Evolutionary conservation across 225 moss, liverwort and hornwort genomes (phyloP).

Genomic region (Asterella californica): DNA sequence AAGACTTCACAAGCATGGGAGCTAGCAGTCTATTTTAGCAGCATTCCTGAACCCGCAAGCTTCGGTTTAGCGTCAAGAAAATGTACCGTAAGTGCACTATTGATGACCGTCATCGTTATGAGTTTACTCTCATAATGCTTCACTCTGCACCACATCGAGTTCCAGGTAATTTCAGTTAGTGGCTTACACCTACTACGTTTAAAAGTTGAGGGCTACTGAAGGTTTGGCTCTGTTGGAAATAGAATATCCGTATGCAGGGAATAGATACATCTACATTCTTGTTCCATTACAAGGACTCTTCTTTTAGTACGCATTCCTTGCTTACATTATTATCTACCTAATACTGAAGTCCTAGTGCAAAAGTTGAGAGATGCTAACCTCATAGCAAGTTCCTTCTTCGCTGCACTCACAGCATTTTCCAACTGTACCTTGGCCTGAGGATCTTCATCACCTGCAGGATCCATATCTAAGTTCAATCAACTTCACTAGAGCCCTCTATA

Average conservation of each 20-base stretch:
- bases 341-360: not conserved
- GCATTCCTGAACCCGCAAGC: not conserved
- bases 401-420: constrained; percentile 25
- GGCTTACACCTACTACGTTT: not conserved
- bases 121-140: constrained; percentile 44
- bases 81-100: constrained; percentile 32
- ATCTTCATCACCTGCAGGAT: constrained; percentile 30
- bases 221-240: not conserved
- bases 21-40: not conserved
- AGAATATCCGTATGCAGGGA: too few species aligned
- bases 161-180: not conserved
- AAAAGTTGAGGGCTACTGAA: not conserved
- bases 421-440: constrained; percentile 32
- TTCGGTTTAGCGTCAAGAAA: not conserved
- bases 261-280: not conserved
- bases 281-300: not conserved
- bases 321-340: not conserved
- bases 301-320: too few species aligned
- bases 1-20: not conserved
- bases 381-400: constrained; percentile 39
- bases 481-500: not conserved
- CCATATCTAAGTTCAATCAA: not conserved
- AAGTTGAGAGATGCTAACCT: constrained; percentile 11
- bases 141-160: constrained; percentile 24
- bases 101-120: constrained; percentile 39